Evolutionary conservation across 495 filamentous ascomycete genomes (phyloP), one percentile per base, ranked within the genome.

Genomic region (Copromyces sp.): DNA sequence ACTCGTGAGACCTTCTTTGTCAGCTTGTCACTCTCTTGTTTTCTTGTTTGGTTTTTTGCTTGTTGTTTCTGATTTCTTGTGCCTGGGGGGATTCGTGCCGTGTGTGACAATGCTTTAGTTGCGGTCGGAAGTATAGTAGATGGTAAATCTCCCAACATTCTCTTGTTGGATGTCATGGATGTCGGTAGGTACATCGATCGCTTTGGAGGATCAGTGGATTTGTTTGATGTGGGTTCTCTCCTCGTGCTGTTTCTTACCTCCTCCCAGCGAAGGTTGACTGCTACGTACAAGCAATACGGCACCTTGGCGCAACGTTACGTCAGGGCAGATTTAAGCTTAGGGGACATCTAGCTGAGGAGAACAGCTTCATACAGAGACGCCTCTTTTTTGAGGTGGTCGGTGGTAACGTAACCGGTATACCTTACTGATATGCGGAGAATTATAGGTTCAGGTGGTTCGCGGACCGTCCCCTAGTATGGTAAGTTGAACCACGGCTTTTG

Each of bases 271-370:
- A 24, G 24, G 24, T 24, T 24, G 24, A 24, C 24, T 24, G 24
- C 24, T 24, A 24, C 24, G 24, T 24, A 24, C 24, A 24, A 24
- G 24, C 24, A 24, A 0, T 24, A 24, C 24, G 24, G 24, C 24
- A 35, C 53, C 35, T 61, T 72, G 73, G 77, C 78, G 77, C 75
- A 80, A 80, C 78, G 77, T 77, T 80, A 80, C 78, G 71, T 74
- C 76, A 74, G 39, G 32, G 39, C 35, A 24, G 9, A 39, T 69
- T 29, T 37, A 39, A 68, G 39, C 17, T 39, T 12, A 59, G 69
- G 35, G 37, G 69, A 39, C 39, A 47, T 45, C 1, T 16, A n/a
- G 39, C 29, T 8, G 9, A n/a, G 69, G 16, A 42, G 35, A 37
- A 42, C 39, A 40, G 14, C 65, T 20, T 17, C 11, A 37, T 68